Conservation (phyloP, 2,329 filamentous ascomycete genomes). For the Xylariaceae sp. region DNA sequence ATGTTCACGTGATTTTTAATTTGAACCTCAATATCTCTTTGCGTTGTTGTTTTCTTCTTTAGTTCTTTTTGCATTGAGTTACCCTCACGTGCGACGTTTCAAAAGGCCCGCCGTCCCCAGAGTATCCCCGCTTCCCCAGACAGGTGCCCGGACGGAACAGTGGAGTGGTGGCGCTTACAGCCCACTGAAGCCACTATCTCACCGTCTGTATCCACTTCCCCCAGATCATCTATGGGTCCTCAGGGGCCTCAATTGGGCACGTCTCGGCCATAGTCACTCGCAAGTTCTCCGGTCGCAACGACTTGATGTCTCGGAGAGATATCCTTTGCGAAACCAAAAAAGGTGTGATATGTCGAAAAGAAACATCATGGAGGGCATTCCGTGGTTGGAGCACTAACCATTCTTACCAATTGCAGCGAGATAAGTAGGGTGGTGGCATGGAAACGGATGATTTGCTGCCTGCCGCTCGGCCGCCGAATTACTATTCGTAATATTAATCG, state of each 20-base stretch:
- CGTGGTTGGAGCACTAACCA: no score
- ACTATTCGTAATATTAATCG: no score
- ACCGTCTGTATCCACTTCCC: constrained; percentile 13
- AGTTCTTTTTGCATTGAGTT: no score
- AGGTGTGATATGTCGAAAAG: no score
- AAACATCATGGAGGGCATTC: no score
- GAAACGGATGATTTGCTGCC: no score
- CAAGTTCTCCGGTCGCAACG: not conserved
- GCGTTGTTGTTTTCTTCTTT: not conserved
- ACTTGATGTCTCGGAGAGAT: no score
- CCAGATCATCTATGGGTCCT: constrained; percentile 6
- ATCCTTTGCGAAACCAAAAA: no score
- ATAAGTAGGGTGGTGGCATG: no score
- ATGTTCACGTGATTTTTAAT: constrained; percentile 1
- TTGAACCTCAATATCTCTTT: not conserved
- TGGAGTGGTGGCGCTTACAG: constrained; percentile 7
- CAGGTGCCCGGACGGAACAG: constrained; percentile 6
- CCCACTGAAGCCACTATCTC: constrained; percentile 7
- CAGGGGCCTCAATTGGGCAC: not conserved
- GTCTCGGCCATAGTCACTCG: not conserved
- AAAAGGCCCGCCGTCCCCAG: constrained; percentile 3
- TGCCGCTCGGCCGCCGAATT: no score
- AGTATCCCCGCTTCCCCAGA: constrained; percentile 18
- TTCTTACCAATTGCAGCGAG: no score
- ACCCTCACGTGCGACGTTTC: constrained; percentile 1